A percentile compares a stretch with the other conserved stretches of the same genome.
phyloP scores from a whole-genome alignment of 164 flowering plant genomes.

The Liquidambar formosana region DNA sequence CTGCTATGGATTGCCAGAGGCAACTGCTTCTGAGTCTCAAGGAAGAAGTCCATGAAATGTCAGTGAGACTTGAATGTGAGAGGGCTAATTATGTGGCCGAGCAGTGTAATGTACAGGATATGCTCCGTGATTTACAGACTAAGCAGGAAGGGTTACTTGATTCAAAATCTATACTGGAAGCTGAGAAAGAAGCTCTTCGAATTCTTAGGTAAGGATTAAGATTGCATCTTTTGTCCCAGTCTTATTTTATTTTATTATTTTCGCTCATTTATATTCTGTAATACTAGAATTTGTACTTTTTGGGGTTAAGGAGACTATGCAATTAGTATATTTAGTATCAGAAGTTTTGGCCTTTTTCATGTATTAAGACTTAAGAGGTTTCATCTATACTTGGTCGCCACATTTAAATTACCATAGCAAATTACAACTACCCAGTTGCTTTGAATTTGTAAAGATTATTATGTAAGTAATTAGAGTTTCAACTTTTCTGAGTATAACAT shows the following conservation, averaged over 20 bases:
- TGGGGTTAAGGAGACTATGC: too few relatives aligned
- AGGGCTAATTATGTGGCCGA: constrained; percentile 42
- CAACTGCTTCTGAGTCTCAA: constrained; percentile 59
- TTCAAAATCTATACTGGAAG: constrained; percentile 66
- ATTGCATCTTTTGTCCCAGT: background rate
- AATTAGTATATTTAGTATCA: too few relatives aligned
- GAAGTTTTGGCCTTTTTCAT: too few relatives aligned
- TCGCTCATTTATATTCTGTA: background rate
- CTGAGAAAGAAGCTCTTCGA: constrained; percentile 82
- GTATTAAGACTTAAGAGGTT: too few relatives aligned
- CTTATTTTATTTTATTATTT: background rate
- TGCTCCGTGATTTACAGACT: constrained; percentile 40
- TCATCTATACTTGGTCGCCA: too few relatives aligned
- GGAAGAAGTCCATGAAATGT: constrained; percentile 69
- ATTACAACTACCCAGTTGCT: too few relatives aligned
- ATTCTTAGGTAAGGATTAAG: constrained; percentile 66
- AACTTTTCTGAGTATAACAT: too few relatives aligned
- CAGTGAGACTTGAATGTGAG: constrained; percentile 59
- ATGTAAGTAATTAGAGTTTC: too few relatives aligned
- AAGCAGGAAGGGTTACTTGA: constrained; percentile 61
- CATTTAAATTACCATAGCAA: too few relatives aligned
- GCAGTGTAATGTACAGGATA: constrained; percentile 36
- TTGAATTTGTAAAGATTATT: too few relatives aligned
- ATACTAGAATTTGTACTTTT: background rate
- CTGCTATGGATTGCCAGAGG: constrained; percentile 77